Base-by-base conservation (phyloP, 169 alveolate genomes). In the Plasmodium falciparum region DNA sequence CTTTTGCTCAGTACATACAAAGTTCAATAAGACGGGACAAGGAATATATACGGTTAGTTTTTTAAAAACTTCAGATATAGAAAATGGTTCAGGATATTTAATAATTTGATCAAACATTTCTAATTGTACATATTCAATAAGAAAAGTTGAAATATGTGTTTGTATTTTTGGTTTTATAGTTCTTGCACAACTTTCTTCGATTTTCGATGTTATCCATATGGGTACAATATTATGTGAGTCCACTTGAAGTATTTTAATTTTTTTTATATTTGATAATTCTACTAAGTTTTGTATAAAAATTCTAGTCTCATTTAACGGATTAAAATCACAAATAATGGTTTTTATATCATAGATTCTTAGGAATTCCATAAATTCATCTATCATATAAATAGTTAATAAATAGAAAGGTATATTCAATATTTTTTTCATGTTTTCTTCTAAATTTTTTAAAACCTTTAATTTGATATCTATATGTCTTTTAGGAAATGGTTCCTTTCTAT, bases 161-260 rank as follows among this genome's bases (percentile, higher is more conserved):
- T 88, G 88, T 17, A 88, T 88, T 67, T 88, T 88, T 26, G 88
- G 88, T 63, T 58, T 70, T 47, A 88, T 73, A 5, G 93, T 88
- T 24, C 93, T 26, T 5, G 72, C 83, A 29, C 88, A 75, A 12
- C 12, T 45, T 76, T 93, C 95, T 65, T 73, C 85, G 47, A 70
- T 70, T 49, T 90, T 61, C 12, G 95, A 93, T 17, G 95, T 70
- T 5, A 90, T 45, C 95, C 95, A 93, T 26, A 67, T 39, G 29
- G 95, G 94, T 5, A 93, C 88, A 15, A 93, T 59, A 49, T 73
- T 88, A 70, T 93, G 95, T 6, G 95, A 88, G 74, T 93, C 95
- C 1, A 88, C 91, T 74, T 90, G 95, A 50, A 70, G 52, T n/a
- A 92, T 62, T 22, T 92, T 86, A 24, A 88, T 54, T 15, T 73